phyloP scores from a whole-genome alignment of 2,329 filamentous ascomycete species.

The Parasarocladium wereldwijsianum region DNA sequence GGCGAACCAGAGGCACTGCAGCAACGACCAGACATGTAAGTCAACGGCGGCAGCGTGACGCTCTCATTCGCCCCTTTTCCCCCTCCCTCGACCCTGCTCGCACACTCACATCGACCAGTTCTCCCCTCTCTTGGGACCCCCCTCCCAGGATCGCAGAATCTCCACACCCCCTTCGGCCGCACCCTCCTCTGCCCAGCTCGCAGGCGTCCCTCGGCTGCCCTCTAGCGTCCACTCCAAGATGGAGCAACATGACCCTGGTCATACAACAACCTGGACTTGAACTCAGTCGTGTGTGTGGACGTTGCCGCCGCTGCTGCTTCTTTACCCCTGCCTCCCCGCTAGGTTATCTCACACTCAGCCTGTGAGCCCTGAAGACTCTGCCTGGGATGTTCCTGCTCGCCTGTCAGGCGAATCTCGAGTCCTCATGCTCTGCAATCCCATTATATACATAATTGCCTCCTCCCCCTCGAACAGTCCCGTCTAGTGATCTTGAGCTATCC shows the following conservation, averaged over 20 bases:
- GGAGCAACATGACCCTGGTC: slow-evolving; percentile 4
- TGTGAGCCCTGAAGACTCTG: slow-evolving; percentile 1
- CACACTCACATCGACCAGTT: too few species aligned
- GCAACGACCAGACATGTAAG: too few species aligned
- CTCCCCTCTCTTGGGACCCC: too few species aligned
- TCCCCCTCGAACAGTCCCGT: slow-evolving; percentile 4
- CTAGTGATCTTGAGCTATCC: background rate
- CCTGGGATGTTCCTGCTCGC: slow-evolving; percentile 1
- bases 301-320: slow-evolving; percentile 1
- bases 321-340: slow-evolving; percentile 3
- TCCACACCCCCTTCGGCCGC: too few species aligned
- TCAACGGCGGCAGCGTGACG: too few species aligned
- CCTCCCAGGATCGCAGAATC: too few species aligned
- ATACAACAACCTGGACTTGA: too few species aligned
- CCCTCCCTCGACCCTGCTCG: too few species aligned
- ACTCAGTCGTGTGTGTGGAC: slow-evolving; percentile 3
- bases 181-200: background rate
- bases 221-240: too few species aligned
- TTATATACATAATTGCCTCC: slow-evolving; percentile 5
- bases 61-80: too few species aligned
- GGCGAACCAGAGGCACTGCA: too few species aligned
- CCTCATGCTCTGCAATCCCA: slow-evolving; percentile 2
- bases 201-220: slow-evolving; percentile 5
- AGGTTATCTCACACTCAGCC: too few species aligned
- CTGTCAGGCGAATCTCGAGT: slow-evolving; percentile 3